Percentiles rank a stretch among this genome's conserved stretches.
Conservation (phyloP, 805 yeast genomes). For the Yarrowia porcina region DNA sequence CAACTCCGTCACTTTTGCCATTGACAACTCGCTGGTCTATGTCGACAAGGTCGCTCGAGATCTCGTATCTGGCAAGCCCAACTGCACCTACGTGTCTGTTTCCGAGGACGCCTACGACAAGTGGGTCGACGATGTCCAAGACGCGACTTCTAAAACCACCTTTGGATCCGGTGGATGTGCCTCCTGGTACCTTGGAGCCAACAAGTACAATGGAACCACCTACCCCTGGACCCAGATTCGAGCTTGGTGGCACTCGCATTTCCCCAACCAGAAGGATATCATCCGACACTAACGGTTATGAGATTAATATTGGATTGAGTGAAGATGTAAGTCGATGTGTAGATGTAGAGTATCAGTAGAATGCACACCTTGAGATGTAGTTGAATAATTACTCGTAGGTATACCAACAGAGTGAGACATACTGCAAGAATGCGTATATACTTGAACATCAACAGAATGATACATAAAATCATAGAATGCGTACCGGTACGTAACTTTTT, state of each 20-base stretch:
- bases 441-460: too few species aligned
- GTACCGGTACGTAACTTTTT: too few species aligned
- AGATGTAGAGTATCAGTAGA: too few species aligned
- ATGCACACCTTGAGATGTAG: too few species aligned
- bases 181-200: constrained; percentile 28
- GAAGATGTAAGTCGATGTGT: too few species aligned
- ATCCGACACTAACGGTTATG: background rate
- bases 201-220: constrained; percentile 26
- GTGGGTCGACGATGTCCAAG: constrained; percentile 27
- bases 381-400: too few species aligned
- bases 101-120: constrained; percentile 26
- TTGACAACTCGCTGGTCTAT: constrained; percentile 28
- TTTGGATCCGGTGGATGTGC: constrained; percentile 29
- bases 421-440: too few species aligned
- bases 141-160: constrained; percentile 23
- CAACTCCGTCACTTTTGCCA: constrained; percentile 27
- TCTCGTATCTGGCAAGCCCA: constrained; percentile 21
- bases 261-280: constrained; percentile 3
- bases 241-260: constrained; percentile 28
- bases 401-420: too few species aligned
- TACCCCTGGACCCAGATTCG: constrained; percentile 30
- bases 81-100: constrained; percentile 27
- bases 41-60: constrained; percentile 26
- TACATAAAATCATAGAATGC: too few species aligned
- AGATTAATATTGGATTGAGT: background rate